These are phyloP conservation scores for Toxicodendron radicans DNA, from an alignment of 345 rosid species.

Conservation along the genomic window DNA sequence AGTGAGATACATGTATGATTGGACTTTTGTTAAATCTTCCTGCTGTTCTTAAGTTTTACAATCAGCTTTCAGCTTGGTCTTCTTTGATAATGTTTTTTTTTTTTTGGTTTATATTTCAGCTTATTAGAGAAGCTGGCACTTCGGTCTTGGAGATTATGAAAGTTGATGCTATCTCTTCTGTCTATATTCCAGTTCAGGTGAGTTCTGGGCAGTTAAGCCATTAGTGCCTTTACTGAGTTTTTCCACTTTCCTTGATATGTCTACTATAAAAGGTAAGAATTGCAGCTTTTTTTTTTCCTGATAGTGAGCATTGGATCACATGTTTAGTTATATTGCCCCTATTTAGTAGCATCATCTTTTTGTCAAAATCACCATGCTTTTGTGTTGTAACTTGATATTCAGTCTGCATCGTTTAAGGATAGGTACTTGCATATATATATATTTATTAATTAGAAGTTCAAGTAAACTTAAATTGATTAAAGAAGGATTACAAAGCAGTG, in stretches of 20 bases:
- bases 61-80: conserved; percentile 18
- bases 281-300: background rate
- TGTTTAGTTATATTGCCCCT: too few species aligned
- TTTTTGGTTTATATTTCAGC: conserved; percentile 55
- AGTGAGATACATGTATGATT: conserved; percentile 90
- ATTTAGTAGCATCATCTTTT: background rate
- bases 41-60: conserved; percentile 19
- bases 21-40: conserved; percentile 25
- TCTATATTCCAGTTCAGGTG: conserved; percentile 84
- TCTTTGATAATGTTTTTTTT: conserved; percentile 12
- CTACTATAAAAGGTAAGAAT: conserved; percentile 11
- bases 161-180: conserved; percentile 72
- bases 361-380: background rate
- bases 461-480: too few species aligned
- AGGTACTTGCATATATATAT: background rate
- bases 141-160: conserved; percentile 89
- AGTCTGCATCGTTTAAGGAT: background rate
- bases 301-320: background rate
- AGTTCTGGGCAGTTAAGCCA: conserved; percentile 25
- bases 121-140: conserved; percentile 71
- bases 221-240: conserved; percentile 18
- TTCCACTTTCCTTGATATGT: conserved; percentile 3
- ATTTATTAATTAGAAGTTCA: too few species aligned
- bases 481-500: too few species aligned
- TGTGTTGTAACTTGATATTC: conserved; percentile 13